Evolutionary conservation across 106 monocot species (phyloP), one percentile per base, ranked within the genome.

Genomic region (Cymbidium sinense): DNA sequence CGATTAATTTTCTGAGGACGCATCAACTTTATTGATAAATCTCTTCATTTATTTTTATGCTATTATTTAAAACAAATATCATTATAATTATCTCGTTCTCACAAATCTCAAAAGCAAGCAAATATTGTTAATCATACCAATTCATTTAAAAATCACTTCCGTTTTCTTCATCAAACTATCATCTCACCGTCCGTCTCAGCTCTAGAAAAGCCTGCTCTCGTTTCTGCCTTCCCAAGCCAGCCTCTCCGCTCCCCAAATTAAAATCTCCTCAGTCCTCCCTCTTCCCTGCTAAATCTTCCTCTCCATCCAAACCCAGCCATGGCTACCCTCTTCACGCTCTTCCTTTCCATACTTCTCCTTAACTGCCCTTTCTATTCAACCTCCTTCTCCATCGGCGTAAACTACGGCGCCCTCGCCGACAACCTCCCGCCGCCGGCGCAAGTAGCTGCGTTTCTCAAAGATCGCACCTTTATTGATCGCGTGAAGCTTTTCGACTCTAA

Each of bases 401-500:
- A 83, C 85, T 95, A 95, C 69, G 95, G 95, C 73, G 54, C 44
- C 52, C 58, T 79, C 20, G 91, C 76, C 8, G 79, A 85, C 79
- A 80, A 91, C 77, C 87, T 94, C 70, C 94, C 89, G 3, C 76
- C 83, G 15, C 94, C 94, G 4, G 64, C 79, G 18, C 78, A 82
- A 50, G 94, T 94, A 2, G 91, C 89, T 1, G 78, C 54, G 21
- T 94, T 94, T 84, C 83, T 94, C 33, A 18, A 51, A 23, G 75
- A 79, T 25, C 75, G 71, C 85, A 94, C 94, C 13, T 51, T 75
- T 5, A 75, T 94, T 73, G 84, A 83, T 69, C 82, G 79, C 75
- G 85, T 95, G 58, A 88, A 87, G 83, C 84, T 95, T 78, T 83
- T 85, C 78, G 89, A 90, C 74, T 58, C 83, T 13, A 83, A 95